Conservation (phyloP, 2,329 filamentous ascomycete genomes). For the Xylariaceae sp. region DNA sequence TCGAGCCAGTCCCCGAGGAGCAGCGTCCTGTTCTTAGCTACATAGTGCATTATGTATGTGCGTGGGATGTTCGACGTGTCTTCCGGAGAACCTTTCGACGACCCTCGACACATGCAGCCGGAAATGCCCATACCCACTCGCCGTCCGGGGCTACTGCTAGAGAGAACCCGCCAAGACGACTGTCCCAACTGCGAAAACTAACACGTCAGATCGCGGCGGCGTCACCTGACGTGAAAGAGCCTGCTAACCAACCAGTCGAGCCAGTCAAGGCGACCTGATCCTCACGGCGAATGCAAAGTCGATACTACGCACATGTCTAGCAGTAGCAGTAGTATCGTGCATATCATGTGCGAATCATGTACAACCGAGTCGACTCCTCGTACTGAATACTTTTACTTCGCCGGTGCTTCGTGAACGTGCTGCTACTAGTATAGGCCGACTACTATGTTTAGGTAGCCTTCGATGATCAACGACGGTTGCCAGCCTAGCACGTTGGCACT, state of each 20-base stretch:
- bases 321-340: too few species aligned
- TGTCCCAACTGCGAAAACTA: slow-evolving; percentile 5
- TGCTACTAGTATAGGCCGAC: background rate
- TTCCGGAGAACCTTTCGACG: slow-evolving; percentile 24
- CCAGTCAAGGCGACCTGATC: background rate
- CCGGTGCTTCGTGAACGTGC: too few species aligned
- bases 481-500: background rate
- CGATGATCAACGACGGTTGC: background rate
- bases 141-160: slow-evolving; percentile 6
- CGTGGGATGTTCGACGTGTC: slow-evolving; percentile 32
- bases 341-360: too few species aligned
- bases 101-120: slow-evolving; percentile 19
- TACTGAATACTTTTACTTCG: too few species aligned
- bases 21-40: slow-evolving; percentile 20
- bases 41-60: slow-evolving; percentile 22
- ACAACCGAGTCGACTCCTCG: too few species aligned
- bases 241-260: background rate
- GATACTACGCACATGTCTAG: too few species aligned
- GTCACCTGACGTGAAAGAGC: background rate
- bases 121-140: slow-evolving; percentile 13
- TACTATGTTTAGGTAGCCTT: background rate
- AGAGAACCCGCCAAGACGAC: slow-evolving; percentile 6
- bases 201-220: slow-evolving; percentile 17
- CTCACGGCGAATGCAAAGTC: background rate
- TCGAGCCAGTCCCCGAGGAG: background rate